Evolutionary conservation across 2,329 filamentous ascomycete genomes (phyloP), one percentile per base, ranked within the genome.

Genomic region (Seiridium unicorne): DNA sequence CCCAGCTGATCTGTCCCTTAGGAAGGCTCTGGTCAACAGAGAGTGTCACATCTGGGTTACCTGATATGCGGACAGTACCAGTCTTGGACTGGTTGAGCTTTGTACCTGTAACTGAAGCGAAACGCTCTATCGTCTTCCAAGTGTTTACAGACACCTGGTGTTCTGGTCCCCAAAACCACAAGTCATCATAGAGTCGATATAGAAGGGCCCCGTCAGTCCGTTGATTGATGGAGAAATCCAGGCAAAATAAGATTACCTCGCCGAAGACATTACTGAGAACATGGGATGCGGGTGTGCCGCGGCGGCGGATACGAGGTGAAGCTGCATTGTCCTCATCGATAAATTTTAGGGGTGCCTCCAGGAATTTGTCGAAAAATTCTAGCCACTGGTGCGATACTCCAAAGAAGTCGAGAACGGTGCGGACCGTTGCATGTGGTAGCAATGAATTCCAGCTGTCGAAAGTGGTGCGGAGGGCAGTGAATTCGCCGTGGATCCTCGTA

Each of bases 161-260:
- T 5, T 84, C 77, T 7, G 82, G 80, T 64, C 77, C 66, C 86
- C 86, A 89, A 68, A 89, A 86, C 87, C 86, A 90, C 56, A 89
- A 77, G 63, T 89, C 86, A 63, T 89, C 87, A 56, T 88, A 81
- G 44, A 89, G 76, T 10, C 88, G 83, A 69, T 87, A 87, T 9
- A 89, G 71, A n/a, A 79, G 75, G 1, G 75, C 73, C 0, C 85
- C 85, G 5, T 72, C 66, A 0, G 86, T 85, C 1, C 75, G 72
- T 61, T 84, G 80, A 60, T 89, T 89, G 59, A 90, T 80, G 0
- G 86, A 79, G 66, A 85, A 86, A 66, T 90, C 88, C 64, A 90
- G 81, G 61, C 84, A 86, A 66, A 90, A 90, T 0, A 90, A 73
- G 0, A 87, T 74, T 0, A 78, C 73, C 68, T 90, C 88, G 0